Conservation (phyloP, 2,329 filamentous ascomycete species). For the Aspergillus persii region DNA sequence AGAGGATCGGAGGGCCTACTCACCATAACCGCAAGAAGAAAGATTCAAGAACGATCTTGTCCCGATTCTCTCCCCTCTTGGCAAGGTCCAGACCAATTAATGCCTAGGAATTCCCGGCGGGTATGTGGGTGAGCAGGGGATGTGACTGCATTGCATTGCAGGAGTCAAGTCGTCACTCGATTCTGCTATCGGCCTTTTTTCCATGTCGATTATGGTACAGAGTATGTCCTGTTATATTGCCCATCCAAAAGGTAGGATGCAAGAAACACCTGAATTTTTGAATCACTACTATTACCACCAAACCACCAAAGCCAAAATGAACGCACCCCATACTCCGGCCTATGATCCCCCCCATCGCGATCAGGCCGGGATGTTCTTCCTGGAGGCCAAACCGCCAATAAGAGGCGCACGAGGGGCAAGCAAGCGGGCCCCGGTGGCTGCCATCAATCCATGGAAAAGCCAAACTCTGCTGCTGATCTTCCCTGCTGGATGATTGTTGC, state of each 20-base stretch:
- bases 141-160: neutral
- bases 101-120: no score
- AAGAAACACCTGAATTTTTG: no score
- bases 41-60: no score
- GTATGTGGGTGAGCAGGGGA: neutral
- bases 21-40: no score
- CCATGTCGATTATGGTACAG: no score
- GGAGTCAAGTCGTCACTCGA: no score
- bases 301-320: neutral
- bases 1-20: neutral
- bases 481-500: slow-evolving; percentile 16
- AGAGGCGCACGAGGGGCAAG: neutral
- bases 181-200: no score
- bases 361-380: neutral
- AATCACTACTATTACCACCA: no score
- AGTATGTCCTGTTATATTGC: no score
- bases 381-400: neutral
- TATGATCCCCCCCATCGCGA: neutral
- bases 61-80: no score
- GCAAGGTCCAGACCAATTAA: neutral
- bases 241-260: no score
- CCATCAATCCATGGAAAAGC: slow-evolving; percentile 16
- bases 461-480: slow-evolving; percentile 24
- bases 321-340: neutral
- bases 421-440: slow-evolving; percentile 10